Base-by-base conservation (phyloP, 2,329 filamentous ascomycete species). In the Penicillium sp. region DNA sequence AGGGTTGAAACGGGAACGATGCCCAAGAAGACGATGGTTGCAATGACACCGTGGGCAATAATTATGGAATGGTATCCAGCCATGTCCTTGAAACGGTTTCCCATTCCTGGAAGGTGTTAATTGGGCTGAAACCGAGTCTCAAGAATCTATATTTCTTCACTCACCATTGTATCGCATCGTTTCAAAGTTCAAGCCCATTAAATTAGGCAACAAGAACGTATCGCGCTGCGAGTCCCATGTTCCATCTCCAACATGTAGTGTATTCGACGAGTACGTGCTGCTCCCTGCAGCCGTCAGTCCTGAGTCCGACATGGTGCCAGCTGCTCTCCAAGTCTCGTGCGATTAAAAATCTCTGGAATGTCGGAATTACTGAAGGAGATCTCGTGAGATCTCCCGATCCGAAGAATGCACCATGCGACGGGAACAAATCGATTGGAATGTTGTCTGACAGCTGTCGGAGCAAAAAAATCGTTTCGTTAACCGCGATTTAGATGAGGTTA, bases 101-200 rank as follows among this genome's bases (percentile, higher is more conserved):
- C 85, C 85, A 88, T 88, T 59, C 85, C 83, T 86, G 46, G 24
- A 42, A 55, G 24, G 28, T 45, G 56, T 67, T 50, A 70, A 60
- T 62, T 40, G 66, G 55, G 55, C 31, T 28, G 46, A 28, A 42
- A 40, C 29, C 24, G 19, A 39, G 18, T 28, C 11, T 2, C 3
- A 6, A 13, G 16, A 26, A 9, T 1, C 6, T 26, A 13, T 51
- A 14, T 13, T n/a, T 21, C 19, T 33, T 16, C 19, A 66, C 75
- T 60, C 66, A 86, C 83, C 85, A 77, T 88, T 88, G 72, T 87
- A 87, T 70, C 79, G 81, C 80, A 85, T 88, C 3, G 85, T 87
- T 45, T 80, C 84, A 69, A 87, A 86, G 66, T 88, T 87, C 33
- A 87, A 65, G 16, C 85, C 85, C 71, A 85, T 80, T 51, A 88